These are phyloP conservation scores for Starmera caribaea DNA, from an alignment of 805 yeast genomes.

Conservation along the genomic window DNA sequence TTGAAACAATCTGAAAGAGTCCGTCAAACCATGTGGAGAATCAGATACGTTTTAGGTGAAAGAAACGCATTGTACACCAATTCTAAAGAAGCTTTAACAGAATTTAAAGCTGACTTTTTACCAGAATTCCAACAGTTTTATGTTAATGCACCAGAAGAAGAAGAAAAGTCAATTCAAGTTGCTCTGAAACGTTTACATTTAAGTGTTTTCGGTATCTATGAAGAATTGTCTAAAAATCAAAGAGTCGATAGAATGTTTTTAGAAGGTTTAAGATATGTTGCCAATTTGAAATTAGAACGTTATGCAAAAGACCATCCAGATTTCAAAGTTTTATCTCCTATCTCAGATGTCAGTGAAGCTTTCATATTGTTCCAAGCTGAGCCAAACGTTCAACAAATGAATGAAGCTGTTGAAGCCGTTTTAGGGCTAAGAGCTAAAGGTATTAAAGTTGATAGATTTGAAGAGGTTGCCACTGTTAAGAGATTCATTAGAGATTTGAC, in stretches of 20 bases:
- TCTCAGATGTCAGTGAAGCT: constrained; percentile 31
- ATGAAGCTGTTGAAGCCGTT: constrained; percentile 31
- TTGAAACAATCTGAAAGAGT: constrained; percentile 31
- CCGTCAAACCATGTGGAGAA: constrained; percentile 61
- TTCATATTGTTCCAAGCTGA: constrained; percentile 38
- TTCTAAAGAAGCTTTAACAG: constrained; percentile 38
- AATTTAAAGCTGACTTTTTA: constrained; percentile 38
- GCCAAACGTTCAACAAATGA: constrained; percentile 28
- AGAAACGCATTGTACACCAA: constrained; percentile 63
- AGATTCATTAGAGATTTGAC: constrained; percentile 14
- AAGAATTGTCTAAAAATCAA: constrained; percentile 50
- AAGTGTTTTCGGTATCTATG: constrained; percentile 73
- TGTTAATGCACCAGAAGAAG: constrained; percentile 41
- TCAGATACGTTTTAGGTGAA: constrained; percentile 81
- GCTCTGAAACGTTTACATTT: constrained; percentile 70
- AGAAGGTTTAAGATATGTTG: constrained; percentile 60
- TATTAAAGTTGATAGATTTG: constrained; percentile 20
- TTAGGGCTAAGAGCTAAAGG: constrained; percentile 35
- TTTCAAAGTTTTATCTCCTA: constrained; percentile 22
- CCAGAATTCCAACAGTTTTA: constrained; percentile 50
- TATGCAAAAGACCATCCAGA: constrained; percentile 40
- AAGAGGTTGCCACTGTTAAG: constrained; percentile 26
- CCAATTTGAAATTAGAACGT: constrained; percentile 55
- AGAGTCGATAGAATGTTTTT: constrained; percentile 49
- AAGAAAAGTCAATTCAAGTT: constrained; percentile 52